phyloP scores from a whole-genome alignment of 208 protist species.

The Trypanosoma conorhini region DNA sequence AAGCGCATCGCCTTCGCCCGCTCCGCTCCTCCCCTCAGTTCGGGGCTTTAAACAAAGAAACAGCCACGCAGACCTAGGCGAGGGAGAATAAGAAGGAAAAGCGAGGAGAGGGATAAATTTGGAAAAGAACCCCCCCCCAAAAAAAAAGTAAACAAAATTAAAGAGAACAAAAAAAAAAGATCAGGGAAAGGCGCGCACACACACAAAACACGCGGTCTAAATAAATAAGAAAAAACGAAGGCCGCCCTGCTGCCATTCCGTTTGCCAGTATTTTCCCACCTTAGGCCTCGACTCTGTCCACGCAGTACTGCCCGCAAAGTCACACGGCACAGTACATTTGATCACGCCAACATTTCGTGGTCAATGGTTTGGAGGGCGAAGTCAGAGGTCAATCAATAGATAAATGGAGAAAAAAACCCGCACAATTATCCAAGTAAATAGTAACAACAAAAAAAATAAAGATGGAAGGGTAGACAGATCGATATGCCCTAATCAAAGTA shows the following conservation, averaged over 20 bases:
- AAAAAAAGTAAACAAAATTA: background rate
- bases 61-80: background rate
- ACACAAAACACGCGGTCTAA: background rate
- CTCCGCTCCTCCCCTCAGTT: background rate
- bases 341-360: too few species aligned
- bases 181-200: background rate
- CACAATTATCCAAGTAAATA: constrained; percentile 5
- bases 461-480: background rate
- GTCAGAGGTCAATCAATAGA: background rate
- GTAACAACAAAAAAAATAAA: background rate
- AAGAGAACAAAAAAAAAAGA: background rate
- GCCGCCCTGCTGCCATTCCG: too few species aligned
- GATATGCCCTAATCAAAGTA: background rate
- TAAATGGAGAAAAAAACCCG: background rate
- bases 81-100: constrained; percentile 4
- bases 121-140: too few species aligned
- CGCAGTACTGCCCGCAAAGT: too few species aligned
- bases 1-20: constrained; percentile 27
- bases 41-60: background rate
- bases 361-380: background rate
- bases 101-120: constrained; percentile 22
- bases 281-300: too few species aligned
- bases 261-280: too few species aligned
- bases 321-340: too few species aligned
- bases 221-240: background rate